These are phyloP conservation scores for Cryptococcus sp. DNA, from an alignment of 1,284 basidiomycete species.

Conservation along the genomic window DNA sequence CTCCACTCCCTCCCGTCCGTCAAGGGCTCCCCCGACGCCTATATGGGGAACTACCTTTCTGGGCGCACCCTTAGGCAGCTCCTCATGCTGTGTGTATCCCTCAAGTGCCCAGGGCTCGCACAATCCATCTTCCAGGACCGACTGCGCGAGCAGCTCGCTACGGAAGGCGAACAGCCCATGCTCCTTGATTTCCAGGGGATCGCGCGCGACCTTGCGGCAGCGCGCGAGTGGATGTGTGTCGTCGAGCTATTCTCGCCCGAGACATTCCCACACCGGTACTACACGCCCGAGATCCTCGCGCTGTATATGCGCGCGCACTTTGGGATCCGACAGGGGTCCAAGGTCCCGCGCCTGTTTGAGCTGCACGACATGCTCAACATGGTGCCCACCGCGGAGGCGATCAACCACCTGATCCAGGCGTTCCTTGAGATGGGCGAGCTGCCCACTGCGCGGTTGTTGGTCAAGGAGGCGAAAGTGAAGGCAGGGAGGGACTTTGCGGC, in stretches of 20 bases:
- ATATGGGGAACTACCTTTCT: constrained; percentile 11
- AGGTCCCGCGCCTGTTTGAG: constrained; percentile 25
- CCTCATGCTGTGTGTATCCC: constrained; percentile 8
- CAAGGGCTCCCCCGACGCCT: not conserved
- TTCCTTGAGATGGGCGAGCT: constrained; percentile 31
- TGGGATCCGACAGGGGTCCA: constrained; percentile 21
- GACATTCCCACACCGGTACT: constrained; percentile 14
- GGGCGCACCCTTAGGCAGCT: constrained; percentile 9
- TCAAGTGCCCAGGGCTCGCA: constrained; percentile 8
- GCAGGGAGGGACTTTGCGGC: constrained; percentile 5
- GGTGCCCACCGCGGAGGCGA: constrained; percentile 13
- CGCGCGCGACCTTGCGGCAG: constrained; percentile 16
- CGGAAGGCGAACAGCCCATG: not conserved
- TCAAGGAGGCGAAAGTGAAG: constrained; percentile 8
- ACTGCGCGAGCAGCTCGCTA: constrained; percentile 8
- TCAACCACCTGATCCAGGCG: constrained; percentile 27
- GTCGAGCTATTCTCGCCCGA: constrained; percentile 20
- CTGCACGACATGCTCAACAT: constrained; percentile 13
- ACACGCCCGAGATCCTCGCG: constrained; percentile 19
- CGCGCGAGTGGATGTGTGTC: constrained; percentile 20
- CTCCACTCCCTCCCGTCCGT: constrained; percentile 8
- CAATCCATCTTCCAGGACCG: constrained; percentile 17
- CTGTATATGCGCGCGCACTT: constrained; percentile 30
- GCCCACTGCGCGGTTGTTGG: constrained; percentile 12
- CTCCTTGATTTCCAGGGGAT: constrained; percentile 14